These are phyloP conservation scores for Malus sylvestris DNA, from an alignment of 306 rosid species.

Conservation along the genomic window DNA sequence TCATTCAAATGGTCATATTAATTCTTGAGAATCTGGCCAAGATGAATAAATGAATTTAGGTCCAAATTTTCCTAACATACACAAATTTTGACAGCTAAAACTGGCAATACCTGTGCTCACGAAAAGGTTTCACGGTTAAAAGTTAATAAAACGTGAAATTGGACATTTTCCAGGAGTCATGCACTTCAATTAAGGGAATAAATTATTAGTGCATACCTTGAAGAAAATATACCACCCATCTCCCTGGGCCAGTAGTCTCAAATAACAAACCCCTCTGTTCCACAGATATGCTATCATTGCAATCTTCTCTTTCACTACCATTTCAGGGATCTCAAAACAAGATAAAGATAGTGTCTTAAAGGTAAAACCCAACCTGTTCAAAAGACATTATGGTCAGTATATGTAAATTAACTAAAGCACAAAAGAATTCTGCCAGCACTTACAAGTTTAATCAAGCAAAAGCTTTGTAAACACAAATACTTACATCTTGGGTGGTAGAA, in stretches of 20 bases:
- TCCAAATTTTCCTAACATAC: not conserved
- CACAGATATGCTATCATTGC: constrained; percentile 40
- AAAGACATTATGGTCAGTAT: constrained; percentile 23
- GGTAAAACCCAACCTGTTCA: constrained; percentile 44
- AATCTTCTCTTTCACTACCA: constrained; percentile 32
- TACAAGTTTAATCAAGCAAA: not conserved
- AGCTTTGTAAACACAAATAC: constrained; percentile 24
- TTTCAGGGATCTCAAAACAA: constrained; percentile 48
- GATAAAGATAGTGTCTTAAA: constrained; percentile 35
- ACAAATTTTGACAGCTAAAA: not conserved
- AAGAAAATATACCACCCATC: constrained; percentile 61
- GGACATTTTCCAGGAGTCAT: not conserved
- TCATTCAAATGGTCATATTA: not conserved
- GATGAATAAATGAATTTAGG: not conserved
- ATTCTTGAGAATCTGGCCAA: not conserved
- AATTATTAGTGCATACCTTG: constrained; percentile 43
- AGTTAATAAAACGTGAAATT: not conserved
- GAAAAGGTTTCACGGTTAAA: not conserved
- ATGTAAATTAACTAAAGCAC: not conserved
- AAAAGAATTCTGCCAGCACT: not conserved
- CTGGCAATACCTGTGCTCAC: not conserved
- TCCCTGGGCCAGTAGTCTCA: constrained; percentile 51
- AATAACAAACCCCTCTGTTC: constrained; percentile 48
- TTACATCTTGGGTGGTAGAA: constrained; percentile 54
- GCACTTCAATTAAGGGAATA: not conserved